These are phyloP conservation scores for Suhomyces emberorum DNA, from an alignment of 805 yeast species.

Conservation along the genomic window DNA sequence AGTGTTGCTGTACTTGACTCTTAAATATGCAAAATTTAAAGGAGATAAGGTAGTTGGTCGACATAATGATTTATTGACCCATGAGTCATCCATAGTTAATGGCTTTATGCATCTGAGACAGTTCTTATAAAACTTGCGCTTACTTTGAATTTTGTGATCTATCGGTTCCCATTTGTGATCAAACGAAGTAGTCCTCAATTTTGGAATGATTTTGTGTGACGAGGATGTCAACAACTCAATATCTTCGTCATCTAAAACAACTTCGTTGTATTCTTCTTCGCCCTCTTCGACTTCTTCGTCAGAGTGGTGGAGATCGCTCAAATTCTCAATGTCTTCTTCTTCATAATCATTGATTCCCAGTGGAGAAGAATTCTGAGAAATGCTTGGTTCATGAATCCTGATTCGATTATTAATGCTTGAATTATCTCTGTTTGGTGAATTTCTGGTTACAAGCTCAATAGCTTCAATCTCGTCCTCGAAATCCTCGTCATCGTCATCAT, in stretches of 20 bases:
- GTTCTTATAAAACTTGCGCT: constrained; percentile 45
- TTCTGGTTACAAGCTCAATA: constrained; percentile 3
- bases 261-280: constrained; percentile 10
- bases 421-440: background rate
- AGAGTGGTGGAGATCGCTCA: constrained; percentile 26
- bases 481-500: constrained; percentile 12
- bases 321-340: constrained; percentile 21
- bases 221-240: background rate
- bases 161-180: constrained; percentile 48
- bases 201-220: background rate
- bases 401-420: background rate
- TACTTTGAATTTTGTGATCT: constrained; percentile 26
- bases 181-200: background rate
- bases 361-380: background rate
- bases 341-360: constrained; percentile 8
- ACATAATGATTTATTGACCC: constrained; percentile 49
- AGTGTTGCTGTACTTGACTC: constrained; percentile 11
- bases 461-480: constrained; percentile 13
- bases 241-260: constrained; percentile 4
- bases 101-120: constrained; percentile 57
- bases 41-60: constrained; percentile 30
- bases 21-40: constrained; percentile 19
- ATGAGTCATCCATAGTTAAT: constrained; percentile 47
- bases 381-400: background rate
- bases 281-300: constrained; percentile 27